Evolutionary conservation across 2,329 filamentous ascomycete species (phyloP), one percentile per base, ranked within the genome.

Genomic region (Monosporascus ibericus): DNA sequence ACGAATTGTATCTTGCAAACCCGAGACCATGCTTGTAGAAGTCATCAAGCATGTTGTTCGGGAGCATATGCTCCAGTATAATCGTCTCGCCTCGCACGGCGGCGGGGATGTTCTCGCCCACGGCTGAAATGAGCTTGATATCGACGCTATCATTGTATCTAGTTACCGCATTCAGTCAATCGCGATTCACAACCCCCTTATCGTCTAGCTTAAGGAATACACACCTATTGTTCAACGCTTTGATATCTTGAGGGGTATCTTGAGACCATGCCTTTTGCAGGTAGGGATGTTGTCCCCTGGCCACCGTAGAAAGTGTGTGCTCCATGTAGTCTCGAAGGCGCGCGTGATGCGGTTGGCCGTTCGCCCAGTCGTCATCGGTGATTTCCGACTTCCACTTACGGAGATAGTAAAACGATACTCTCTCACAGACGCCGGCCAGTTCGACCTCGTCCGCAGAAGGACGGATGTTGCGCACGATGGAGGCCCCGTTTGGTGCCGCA

Each of bases 51-150:
- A 72, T 56, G 5, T 66, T 60, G 17, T 73, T 61, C 30, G 65
- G 57, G 34, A 59, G 62, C 48, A 76, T 55, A 46, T 68, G 61
- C 50, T 75, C 72, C 7, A 74, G 61, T 50, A 72, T 66, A 3
- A 59, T 69, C 6, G 53, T 63, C 38, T 68, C 59, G 3, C 66
- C 68, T 1, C 63, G 60, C 11, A 76, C 58, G 1, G 69, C 63
- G 15, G 61, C 54, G 2, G 67, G 57, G 17, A 76, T 55, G 25
- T 66, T 60, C 39, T 71, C 65, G 1, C 72, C 64, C 0, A 70
- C 65, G 2, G 57, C 56, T 6, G 63, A 49, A 0, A 64, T 49
- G 3, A 68, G 55, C 24, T 68, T 63, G 14, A 70, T 49, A 24
- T 65, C 61, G 22, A 22, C 22, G 22, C 22, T 22, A 4, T 22